Percentiles rank a stretch among this genome's conserved stretches.
These are phyloP conservation scores for Myrica gale DNA, from an alignment of 306 rosid species.

Conservation along the genomic window DNA sequence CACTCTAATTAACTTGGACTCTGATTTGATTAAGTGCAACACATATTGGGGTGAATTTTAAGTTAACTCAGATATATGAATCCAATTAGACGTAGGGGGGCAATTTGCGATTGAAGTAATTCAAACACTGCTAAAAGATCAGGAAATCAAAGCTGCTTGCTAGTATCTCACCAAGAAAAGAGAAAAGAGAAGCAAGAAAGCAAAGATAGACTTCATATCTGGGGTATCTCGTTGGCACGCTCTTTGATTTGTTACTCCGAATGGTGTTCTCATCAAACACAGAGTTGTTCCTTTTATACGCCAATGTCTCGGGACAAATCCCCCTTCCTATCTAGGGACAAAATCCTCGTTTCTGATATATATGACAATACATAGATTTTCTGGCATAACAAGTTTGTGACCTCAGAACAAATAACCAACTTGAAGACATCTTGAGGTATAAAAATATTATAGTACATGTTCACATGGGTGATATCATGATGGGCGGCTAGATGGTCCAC, in stretches of 20 bases:
- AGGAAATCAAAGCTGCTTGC: conserved; percentile 1
- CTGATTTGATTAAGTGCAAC: neutral
- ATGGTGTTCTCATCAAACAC: conserved; percentile 30
- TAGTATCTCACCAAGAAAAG: conserved; percentile 53
- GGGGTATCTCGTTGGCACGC: conserved; percentile 5
- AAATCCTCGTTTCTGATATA: no score
- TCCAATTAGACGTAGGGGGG: no score
- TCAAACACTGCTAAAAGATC: neutral
- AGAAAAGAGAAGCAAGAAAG: conserved; percentile 37
- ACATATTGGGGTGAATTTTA: neutral
- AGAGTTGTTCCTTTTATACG: conserved; percentile 43
- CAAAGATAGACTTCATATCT: conserved; percentile 48
- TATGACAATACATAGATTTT: no score
- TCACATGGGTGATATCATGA: neutral
- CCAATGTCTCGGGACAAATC: neutral
- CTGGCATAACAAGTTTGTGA: no score
- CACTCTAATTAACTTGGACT: neutral
- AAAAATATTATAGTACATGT: neutral
- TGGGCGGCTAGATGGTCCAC: neutral
- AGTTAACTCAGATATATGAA: neutral
- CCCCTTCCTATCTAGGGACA: no score
- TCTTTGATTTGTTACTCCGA: conserved; percentile 30
- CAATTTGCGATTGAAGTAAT: neutral
- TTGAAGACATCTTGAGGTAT: no score
- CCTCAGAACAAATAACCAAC: no score